These are phyloP conservation scores for Diaporthe sp. DNA, from an alignment of 2,329 filamentous ascomycete genomes.

Conservation along the genomic window DNA sequence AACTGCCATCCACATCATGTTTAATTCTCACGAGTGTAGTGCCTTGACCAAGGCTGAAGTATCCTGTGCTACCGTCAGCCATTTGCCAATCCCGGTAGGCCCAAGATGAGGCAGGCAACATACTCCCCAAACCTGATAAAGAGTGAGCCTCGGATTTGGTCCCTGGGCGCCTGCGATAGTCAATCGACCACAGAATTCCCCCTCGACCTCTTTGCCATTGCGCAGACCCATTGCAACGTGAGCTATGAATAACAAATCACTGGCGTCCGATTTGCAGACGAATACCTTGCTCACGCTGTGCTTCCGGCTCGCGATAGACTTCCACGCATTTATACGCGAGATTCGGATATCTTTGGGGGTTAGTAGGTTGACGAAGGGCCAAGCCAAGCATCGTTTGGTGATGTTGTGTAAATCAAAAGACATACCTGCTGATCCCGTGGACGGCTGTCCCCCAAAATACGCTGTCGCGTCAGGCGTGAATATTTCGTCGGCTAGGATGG, in stretches of 20 bases:
- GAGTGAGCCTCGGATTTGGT: background rate
- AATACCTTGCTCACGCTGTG: conserved; percentile 1
- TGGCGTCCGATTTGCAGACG: background rate
- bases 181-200: background rate
- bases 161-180: background rate
- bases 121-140: conserved; percentile 19
- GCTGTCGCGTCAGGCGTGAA: background rate
- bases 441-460: background rate
- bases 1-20: no score
- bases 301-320: background rate
- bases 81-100: no score
- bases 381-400: background rate
- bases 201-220: conserved; percentile 10
- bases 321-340: background rate
- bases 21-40: background rate
- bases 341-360: background rate
- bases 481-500: background rate
- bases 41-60: background rate
- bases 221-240: background rate
- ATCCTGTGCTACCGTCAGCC: background rate
- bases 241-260: conserved; percentile 9
- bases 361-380: no score
- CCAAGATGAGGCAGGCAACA: background rate
- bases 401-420: no score
- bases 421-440: background rate